These are phyloP conservation scores for Lepiota subincarnata DNA, from an alignment of 768 basidiomycete genomes.

Conservation along the genomic window DNA sequence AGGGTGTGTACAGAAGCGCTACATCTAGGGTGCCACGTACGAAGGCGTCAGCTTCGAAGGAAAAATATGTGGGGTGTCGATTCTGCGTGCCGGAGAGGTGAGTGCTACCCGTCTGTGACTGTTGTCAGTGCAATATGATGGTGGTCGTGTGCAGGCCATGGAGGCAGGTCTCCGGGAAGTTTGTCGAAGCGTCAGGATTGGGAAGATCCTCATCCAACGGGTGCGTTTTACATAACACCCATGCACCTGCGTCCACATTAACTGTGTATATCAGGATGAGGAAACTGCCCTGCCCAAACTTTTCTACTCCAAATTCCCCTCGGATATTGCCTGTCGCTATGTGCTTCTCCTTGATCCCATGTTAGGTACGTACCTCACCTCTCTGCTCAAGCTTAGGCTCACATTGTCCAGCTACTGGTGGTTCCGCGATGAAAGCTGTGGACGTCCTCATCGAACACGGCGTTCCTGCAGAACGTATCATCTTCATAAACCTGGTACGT, in stretches of 20 bases:
- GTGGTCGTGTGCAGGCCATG: constrained; percentile 66
- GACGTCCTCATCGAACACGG: constrained; percentile 90
- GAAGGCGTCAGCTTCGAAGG: constrained; percentile 94
- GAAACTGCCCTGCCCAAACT: constrained; percentile 91
- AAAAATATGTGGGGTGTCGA: constrained; percentile 94
- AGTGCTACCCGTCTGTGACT: constrained; percentile 14
- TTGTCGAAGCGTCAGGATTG: constrained; percentile 89
- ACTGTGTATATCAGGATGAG: constrained; percentile 62
- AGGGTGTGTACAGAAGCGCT: background rate
- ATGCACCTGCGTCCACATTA: background rate
- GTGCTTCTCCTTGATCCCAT: constrained; percentile 96
- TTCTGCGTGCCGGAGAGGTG: constrained; percentile 90
- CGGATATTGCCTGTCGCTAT: constrained; percentile 88
- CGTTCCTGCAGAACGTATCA: constrained; percentile 91
- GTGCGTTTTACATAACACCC: constrained; percentile 36
- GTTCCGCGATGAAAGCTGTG: constrained; percentile 96
- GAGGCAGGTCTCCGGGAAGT: constrained; percentile 95
- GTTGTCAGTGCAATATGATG: constrained; percentile 7
- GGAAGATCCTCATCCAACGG: constrained; percentile 96
- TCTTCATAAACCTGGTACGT: constrained; percentile 87
- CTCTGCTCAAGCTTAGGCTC: background rate
- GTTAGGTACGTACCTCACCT: constrained; percentile 60
- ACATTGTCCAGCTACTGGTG: constrained; percentile 70
- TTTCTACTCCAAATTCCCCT: constrained; percentile 90
- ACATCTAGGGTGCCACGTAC: constrained; percentile 65